phyloP scores from a whole-genome alignment of 2,329 filamentous ascomycete genomes.

The Ophiocordyceps polyrhachis-furcata region DNA sequence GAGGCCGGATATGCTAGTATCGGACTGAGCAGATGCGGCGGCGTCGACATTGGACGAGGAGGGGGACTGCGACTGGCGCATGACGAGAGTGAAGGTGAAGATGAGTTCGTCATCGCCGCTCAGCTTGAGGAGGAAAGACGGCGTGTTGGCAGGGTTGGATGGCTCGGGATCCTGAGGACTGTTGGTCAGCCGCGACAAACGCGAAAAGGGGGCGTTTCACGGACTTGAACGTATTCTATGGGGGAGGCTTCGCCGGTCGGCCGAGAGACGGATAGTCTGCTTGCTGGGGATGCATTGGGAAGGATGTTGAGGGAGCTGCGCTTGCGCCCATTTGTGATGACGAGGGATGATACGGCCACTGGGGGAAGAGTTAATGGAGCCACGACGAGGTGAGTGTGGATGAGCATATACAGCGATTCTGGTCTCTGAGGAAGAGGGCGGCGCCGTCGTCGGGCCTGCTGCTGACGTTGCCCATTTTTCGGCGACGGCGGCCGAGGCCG shows the following conservation, averaged over 20 bases:
- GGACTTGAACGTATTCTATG: slow-evolving; percentile 83
- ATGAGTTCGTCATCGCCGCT: slow-evolving; percentile 80
- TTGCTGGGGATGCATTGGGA: slow-evolving; percentile 78
- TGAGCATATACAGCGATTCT: slow-evolving; percentile 53
- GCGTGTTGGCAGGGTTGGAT: slow-evolving; percentile 25
- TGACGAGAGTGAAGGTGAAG: slow-evolving; percentile 80
- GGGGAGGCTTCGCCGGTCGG: slow-evolving; percentile 54
- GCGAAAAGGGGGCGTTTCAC: slow-evolving; percentile 6
- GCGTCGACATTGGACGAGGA: slow-evolving; percentile 47
- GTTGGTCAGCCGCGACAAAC: slow-evolving; percentile 3
- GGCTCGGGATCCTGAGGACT: slow-evolving; percentile 55
- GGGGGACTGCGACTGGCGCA: slow-evolving; percentile 63
- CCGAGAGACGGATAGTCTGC: slow-evolving; percentile 53
- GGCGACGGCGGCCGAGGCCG: slow-evolving; percentile 8
- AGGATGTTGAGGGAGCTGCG: slow-evolving; percentile 59
- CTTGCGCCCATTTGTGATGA: slow-evolving; percentile 61
- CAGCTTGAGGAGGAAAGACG: slow-evolving; percentile 71
- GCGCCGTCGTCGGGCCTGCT: slow-evolving; percentile 75
- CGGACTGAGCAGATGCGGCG: slow-evolving; percentile 26
- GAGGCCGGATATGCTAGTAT: slow-evolving; percentile 70
- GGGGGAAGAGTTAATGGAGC: slow-evolving; percentile 4
- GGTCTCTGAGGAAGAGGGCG: slow-evolving; percentile 71
- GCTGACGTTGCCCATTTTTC: slow-evolving; percentile 74
- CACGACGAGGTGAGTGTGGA: slow-evolving; percentile 4
- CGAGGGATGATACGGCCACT: slow-evolving; percentile 79